Percentiles rank a stretch among this genome's conserved stretches.
phyloP scores from a whole-genome alignment of 23 red algal genomes.

The Agarophyton chilense region DNA sequence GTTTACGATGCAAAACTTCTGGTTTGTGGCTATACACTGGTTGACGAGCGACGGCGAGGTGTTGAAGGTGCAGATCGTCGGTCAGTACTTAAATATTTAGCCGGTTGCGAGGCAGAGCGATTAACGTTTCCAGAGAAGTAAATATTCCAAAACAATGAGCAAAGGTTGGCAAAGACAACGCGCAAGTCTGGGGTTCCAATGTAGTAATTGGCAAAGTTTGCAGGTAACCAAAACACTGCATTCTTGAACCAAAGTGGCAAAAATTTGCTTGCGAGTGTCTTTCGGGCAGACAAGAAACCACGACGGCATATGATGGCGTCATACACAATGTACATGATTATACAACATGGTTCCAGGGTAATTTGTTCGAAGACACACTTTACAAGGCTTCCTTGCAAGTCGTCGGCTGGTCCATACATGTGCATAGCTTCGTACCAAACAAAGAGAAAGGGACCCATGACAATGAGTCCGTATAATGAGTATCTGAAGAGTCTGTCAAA shows the following conservation, averaged over 20 bases:
- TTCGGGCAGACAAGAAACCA: neutral
- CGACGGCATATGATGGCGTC: slow-evolving; percentile 62
- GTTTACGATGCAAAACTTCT: slow-evolving; percentile 7
- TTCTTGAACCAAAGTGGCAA: slow-evolving; percentile 74
- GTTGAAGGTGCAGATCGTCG: neutral
- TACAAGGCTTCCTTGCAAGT: slow-evolving; percentile 47
- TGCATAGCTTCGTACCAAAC: slow-evolving; percentile 82
- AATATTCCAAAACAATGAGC: slow-evolving; percentile 88
- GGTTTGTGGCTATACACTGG: slow-evolving; percentile 9
- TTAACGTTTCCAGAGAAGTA: slow-evolving; percentile 79
- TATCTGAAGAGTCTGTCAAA: slow-evolving; percentile 63
- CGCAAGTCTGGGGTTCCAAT: slow-evolving; percentile 83
- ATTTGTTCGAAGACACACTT: slow-evolving; percentile 81
- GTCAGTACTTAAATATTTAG: neutral
- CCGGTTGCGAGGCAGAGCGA: neutral
- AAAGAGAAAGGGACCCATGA: slow-evolving; percentile 78
- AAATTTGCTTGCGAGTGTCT: slow-evolving; percentile 31
- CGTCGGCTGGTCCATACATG: slow-evolving; percentile 64
- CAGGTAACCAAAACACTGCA: slow-evolving; percentile 75
- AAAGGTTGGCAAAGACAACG: slow-evolving; percentile 81
- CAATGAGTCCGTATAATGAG: slow-evolving; percentile 66
- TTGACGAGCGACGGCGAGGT: slow-evolving; percentile 4
- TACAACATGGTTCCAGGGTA: slow-evolving; percentile 75
- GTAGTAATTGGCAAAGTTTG: slow-evolving; percentile 85
- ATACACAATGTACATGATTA: slow-evolving; percentile 66